Percentiles rank a stretch among this genome's conserved stretches.
Conservation (phyloP, 495 filamentous ascomycete genomes). For the Neurospora sublineolata region DNA sequence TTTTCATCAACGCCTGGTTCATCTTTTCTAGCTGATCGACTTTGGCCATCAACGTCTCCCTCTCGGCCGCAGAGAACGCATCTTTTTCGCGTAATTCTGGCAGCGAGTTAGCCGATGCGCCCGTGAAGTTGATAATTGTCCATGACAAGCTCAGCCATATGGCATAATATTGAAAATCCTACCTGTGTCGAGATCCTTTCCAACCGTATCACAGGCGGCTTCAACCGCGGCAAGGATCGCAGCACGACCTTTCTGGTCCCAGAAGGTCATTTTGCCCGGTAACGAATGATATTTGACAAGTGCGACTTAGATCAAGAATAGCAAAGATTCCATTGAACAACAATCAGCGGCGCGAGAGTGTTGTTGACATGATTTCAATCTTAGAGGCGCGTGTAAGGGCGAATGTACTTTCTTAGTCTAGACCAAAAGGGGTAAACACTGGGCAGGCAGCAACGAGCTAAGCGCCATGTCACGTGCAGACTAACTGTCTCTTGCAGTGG, state of each 20-base stretch:
- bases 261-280: conserved; percentile 23
- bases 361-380: neutral
- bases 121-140: neutral
- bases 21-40: conserved; percentile 22
- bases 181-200: conserved; percentile 25
- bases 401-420: neutral
- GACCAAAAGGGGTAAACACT: neutral
- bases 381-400: neutral
- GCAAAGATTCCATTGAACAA: neutral
- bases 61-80: conserved; percentile 12
- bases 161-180: neutral
- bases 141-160: neutral
- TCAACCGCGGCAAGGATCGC: conserved; percentile 30
- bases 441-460: neutral
- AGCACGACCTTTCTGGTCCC: conserved; percentile 27
- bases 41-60: conserved; percentile 19
- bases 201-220: conserved; percentile 27
- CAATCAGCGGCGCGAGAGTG: neutral
- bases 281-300: neutral
- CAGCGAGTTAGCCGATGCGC: neutral
- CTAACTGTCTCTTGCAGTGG: neutral
- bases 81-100: conserved; percentile 15
- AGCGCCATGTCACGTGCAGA: neutral
- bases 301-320: neutral
- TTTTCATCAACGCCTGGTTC: conserved; percentile 21